Evolutionary conservation across 306 rosid genomes (phyloP).

Genomic region (Phaseolus lunatus): DNA sequence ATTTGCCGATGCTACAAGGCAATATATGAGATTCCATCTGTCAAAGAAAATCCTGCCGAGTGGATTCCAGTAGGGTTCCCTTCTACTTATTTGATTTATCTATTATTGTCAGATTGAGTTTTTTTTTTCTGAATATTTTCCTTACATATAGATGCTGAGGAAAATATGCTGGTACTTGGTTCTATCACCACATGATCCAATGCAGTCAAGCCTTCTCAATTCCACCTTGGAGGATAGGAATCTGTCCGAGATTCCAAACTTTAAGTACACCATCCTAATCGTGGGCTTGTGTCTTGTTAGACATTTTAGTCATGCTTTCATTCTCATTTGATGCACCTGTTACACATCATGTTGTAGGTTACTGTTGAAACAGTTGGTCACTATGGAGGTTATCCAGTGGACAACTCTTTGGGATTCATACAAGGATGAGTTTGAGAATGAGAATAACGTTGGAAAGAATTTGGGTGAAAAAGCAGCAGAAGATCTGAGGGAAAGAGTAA

Average conservation of each 20-base stretch:
- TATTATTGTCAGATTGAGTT: not conserved
- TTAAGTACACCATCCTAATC: slow-evolving; percentile 53
- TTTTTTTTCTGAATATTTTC: slow-evolving; percentile 22
- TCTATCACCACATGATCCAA: slow-evolving; percentile 81
- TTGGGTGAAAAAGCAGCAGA: slow-evolving; percentile 85
- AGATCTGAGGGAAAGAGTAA: slow-evolving; percentile 84
- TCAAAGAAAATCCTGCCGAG: slow-evolving; percentile 66
- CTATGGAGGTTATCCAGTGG: slow-evolving; percentile 92
- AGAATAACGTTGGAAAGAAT: slow-evolving; percentile 72
- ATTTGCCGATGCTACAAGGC: slow-evolving; percentile 85
- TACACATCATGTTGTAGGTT: slow-evolving; percentile 49
- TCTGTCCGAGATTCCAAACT: slow-evolving; percentile 74
- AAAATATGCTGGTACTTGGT: slow-evolving; percentile 87
- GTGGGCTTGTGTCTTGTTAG: not conserved
- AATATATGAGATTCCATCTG: slow-evolving; percentile 80
- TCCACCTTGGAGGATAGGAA: slow-evolving; percentile 84
- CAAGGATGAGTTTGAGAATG: slow-evolving; percentile 78
- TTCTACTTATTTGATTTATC: slow-evolving; percentile 27
- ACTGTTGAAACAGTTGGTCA: slow-evolving; percentile 76
- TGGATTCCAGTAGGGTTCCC: slow-evolving; percentile 69
- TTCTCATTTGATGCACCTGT: slow-evolving; percentile 2
- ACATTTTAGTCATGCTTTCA: slow-evolving; percentile 19
- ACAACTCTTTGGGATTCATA: slow-evolving; percentile 74
- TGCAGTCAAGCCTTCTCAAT: slow-evolving; percentile 91
- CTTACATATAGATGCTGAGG: slow-evolving; percentile 67